Evolutionary conservation across 495 filamentous ascomycete genomes (phyloP).

Genomic region (Hypoxylon rickii): DNA sequence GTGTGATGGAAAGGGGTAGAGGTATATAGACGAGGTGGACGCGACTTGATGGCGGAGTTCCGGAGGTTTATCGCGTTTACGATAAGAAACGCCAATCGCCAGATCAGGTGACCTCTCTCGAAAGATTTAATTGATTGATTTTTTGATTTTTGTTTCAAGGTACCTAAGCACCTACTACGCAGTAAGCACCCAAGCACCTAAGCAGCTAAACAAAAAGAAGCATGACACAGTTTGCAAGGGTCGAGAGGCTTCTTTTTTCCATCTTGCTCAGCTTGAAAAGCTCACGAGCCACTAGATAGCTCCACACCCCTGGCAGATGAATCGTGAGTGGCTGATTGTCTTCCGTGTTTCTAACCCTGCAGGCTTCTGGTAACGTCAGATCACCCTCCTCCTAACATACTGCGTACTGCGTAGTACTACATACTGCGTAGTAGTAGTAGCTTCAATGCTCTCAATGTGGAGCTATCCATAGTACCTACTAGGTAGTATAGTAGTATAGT

Average conservation of each 20-base stretch:
- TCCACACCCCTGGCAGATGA: constrained; percentile 8
- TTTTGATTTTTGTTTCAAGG: too few species aligned
- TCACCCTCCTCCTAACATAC: too few species aligned
- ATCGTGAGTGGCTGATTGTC: constrained; percentile 12
- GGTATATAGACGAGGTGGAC: constrained; percentile 1
- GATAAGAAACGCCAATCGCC: constrained; percentile 5
- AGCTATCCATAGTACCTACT: too few species aligned
- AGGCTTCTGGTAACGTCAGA: constrained; percentile 32
- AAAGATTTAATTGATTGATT: too few species aligned
- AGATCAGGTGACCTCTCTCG: constrained; percentile 13
- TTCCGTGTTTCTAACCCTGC: too few species aligned
- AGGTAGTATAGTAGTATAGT: too few species aligned
- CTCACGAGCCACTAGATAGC: constrained; percentile 15
- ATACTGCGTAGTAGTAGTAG: too few species aligned
- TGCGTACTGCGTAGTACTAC: too few species aligned
- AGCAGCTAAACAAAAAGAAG: background rate
- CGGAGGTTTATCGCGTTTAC: constrained; percentile 5
- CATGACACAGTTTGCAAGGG: constrained; percentile 8
- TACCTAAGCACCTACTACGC: too few species aligned
- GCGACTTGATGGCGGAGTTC: constrained; percentile 2
- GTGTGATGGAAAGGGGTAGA: background rate
- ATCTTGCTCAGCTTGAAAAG: constrained; percentile 23
- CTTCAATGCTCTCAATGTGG: background rate
- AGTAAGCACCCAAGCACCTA: too few species aligned
- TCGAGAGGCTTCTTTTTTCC: constrained; percentile 17